Base-by-base conservation (phyloP, 495 filamentous ascomycete species). In the Aspergillus homomorphus region DNA sequence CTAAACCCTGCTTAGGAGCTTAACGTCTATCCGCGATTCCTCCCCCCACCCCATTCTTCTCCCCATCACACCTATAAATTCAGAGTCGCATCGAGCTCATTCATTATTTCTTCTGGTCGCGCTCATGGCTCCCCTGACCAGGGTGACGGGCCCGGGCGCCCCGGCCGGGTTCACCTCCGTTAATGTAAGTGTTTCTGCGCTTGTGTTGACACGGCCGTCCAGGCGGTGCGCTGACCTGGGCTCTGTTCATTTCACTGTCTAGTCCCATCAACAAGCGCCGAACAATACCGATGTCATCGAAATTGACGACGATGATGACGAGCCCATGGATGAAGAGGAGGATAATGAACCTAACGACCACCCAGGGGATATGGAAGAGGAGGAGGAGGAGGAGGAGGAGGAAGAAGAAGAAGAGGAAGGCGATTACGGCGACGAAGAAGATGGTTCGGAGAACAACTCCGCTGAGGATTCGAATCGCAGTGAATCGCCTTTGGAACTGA, bases 221-320 rank as follows among this genome's bases (percentile, higher is more conserved):
- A 44, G 33, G 50, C 43, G 23, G 28, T 45, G 51, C 54, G 57
- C 56, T 57, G 16, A 58, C 60, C 57, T 33, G 65, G 33, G 22
- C 43, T 15, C n/a, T n/a, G n/a, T n/a, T n/a, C 21, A 24, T 23
- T 21, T 38, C 59, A 21, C 41, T 58, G 12, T 45, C n/a, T 50
- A 72, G 67, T 52, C 56, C 50, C 33, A 59, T 42, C 67, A 55
- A 33, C 44, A 16, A 46, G 33, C 62, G 12, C 51, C 62, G 12
- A 69, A 72, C 54, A 64, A 68, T 45, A 61, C 66, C 0, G 75
- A 74, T 59, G 63, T 78, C 51, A 75, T 79, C 61, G 75, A 68
- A 45, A 72, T 79, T 49, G 71, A 73, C 24, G 75, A 76, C 24
- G 69, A 77, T 16, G 74, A 74, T 44, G 70, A 69, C 20, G 63